Evolutionary conservation across 768 basidiomycete species (phyloP).

Genomic region (Cystobasidium tubakii): DNA sequence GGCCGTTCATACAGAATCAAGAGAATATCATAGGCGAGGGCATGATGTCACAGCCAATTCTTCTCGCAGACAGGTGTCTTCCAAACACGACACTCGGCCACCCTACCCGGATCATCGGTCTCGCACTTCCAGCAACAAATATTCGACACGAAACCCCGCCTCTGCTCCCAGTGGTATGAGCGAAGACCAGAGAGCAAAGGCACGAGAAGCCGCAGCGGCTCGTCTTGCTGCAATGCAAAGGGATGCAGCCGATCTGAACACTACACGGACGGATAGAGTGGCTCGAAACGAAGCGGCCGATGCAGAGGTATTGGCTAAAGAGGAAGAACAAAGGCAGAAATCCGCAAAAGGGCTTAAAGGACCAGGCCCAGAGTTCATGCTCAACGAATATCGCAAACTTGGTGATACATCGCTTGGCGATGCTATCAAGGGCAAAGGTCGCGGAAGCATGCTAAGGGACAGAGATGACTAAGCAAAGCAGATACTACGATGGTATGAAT

Average conservation of each 20-base stretch:
- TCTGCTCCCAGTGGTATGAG: not conserved
- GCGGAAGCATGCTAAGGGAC: not conserved
- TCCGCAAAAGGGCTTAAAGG: slow-evolving; percentile 14
- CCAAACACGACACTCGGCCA: no score
- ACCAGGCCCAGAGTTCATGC: slow-evolving; percentile 32
- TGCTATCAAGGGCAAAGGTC: slow-evolving; percentile 28
- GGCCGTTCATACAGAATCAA: no score
- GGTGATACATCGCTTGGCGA: slow-evolving; percentile 17
- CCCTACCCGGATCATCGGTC: not conserved
- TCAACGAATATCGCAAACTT: slow-evolving; percentile 32
- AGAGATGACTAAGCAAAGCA: slow-evolving; percentile 15
- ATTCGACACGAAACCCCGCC: not conserved
- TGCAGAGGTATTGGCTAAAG: not conserved
- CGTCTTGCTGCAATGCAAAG: slow-evolving; percentile 32
- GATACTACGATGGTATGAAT: no score
- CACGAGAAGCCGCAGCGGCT: slow-evolving; percentile 23
- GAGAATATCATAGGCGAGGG: no score
- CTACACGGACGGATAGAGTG: not conserved
- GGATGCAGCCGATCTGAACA: not conserved
- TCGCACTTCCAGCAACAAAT: not conserved
- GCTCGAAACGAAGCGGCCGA: slow-evolving; percentile 11
- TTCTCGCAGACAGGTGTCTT: no score
- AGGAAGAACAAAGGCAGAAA: slow-evolving; percentile 11
- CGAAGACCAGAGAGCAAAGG: slow-evolving; percentile 17
- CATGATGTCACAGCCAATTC: no score